Evolutionary conservation across 805 yeast genomes (phyloP).

Genomic region (Cyberlindnera suaveolens): DNA sequence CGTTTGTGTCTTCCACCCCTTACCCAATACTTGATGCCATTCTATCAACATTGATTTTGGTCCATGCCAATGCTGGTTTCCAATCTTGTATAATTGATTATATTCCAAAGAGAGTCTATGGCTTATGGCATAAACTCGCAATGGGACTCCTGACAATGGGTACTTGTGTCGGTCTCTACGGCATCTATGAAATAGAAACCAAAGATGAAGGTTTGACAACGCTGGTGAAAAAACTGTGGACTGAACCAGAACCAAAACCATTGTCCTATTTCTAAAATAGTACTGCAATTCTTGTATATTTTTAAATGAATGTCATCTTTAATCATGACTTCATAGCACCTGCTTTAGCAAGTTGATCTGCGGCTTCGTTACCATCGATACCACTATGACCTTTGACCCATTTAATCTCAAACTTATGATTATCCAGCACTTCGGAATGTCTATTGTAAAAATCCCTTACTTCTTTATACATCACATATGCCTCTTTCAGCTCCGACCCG

Average conservation of each 20-base stretch:
- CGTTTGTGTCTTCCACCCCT: conserved; percentile 47
- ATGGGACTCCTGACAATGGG: conserved; percentile 58
- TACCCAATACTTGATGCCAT: conserved; percentile 50
- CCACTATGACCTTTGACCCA: conserved; percentile 77
- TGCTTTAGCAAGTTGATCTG: conserved; percentile 66
- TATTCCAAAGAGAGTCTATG: conserved; percentile 70
- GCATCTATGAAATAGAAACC: conserved; percentile 63
- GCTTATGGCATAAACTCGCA: conserved; percentile 54
- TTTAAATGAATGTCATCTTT: neutral
- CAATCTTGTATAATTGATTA: conserved; percentile 74
- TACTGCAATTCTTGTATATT: neutral
- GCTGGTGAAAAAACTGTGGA: conserved; percentile 34
- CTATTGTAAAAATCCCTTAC: conserved; percentile 33
- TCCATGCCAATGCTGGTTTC: conserved; percentile 68
- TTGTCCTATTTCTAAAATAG: conserved; percentile 1
- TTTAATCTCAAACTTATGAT: conserved; percentile 35
- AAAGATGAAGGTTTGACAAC: conserved; percentile 59
- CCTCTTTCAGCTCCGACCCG: conserved; percentile 25
- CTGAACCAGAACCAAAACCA: conserved; percentile 17
- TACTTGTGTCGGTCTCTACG: conserved; percentile 59
- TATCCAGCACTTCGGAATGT: conserved; percentile 20
- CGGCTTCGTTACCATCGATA: conserved; percentile 63
- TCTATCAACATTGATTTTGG: conserved; percentile 47
- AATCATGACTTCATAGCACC: conserved; percentile 38
- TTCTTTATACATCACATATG: conserved; percentile 35